Evolutionary conservation across 306 rosid genomes (phyloP).

Genomic region (Senna siamea): DNA sequence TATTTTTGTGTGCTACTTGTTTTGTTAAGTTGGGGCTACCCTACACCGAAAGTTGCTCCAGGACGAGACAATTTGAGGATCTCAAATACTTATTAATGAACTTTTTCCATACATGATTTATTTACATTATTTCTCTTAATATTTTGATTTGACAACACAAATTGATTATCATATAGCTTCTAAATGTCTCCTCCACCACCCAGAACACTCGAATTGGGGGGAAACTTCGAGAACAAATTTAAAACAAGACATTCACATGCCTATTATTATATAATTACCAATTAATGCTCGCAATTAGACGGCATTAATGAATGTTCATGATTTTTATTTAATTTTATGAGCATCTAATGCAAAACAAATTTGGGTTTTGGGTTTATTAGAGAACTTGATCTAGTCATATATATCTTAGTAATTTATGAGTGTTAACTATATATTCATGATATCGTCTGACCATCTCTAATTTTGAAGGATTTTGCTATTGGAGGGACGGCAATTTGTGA

Average conservation of each 20-base stretch:
- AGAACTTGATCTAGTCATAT: neutral
- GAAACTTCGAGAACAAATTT: slow-evolving; percentile 4
- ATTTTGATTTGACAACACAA: neutral
- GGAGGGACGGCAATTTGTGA: neutral
- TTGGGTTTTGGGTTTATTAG: neutral
- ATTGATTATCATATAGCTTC: neutral
- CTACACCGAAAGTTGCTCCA: slow-evolving; percentile 30
- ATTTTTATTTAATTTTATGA: neutral
- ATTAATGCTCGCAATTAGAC: neutral
- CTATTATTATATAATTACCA: neutral
- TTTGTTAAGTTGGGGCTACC: slow-evolving; percentile 21
- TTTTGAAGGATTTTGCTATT: neutral
- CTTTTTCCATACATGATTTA: slow-evolving; percentile 1
- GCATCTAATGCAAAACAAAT: neutral
- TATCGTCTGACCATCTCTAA: neutral
- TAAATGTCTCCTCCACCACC: neutral
- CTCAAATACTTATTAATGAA: neutral
- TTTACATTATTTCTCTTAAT: neutral
- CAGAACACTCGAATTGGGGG: neutral
- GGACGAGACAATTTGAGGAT: slow-evolving; percentile 27
- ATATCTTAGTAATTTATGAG: neutral
- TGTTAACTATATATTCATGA: neutral
- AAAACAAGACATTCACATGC: neutral
- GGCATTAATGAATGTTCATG: neutral
- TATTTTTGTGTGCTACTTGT: neutral